Percentiles rank a stretch among this genome's conserved stretches.
phyloP scores from a whole-genome alignment of 106 monocot species.

The Dactylorhiza incarnata region DNA sequence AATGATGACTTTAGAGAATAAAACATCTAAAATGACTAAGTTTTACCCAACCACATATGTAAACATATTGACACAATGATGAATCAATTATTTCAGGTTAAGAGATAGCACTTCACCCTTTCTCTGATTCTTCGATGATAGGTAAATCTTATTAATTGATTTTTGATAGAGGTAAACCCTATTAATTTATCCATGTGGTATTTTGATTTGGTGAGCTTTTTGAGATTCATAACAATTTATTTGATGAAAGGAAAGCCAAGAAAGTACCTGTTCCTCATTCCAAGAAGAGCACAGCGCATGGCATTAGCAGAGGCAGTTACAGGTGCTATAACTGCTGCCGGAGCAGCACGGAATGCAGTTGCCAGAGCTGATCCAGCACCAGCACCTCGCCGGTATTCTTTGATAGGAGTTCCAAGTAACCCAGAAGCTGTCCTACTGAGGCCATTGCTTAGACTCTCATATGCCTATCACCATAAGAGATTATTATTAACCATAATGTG shows the following conservation, averaged over 20 bases:
- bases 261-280: slow-evolving; percentile 86
- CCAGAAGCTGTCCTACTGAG: slow-evolving; percentile 73
- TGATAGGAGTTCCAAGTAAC: slow-evolving; percentile 63
- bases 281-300: slow-evolving; percentile 74
- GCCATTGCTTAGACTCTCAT: slow-evolving; percentile 83
- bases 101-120: too few species aligned
- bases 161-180: too few species aligned
- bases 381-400: slow-evolving; percentile 79
- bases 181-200: too few species aligned
- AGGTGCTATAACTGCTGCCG: slow-evolving; percentile 77
- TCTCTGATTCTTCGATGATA: too few species aligned
- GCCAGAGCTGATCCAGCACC: slow-evolving; percentile 76
- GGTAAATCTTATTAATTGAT: too few species aligned
- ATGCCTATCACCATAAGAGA: slow-evolving; percentile 43
- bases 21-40: too few species aligned
- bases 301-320: slow-evolving; percentile 85
- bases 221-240: too few species aligned
- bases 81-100: too few species aligned
- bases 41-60: too few species aligned
- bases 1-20: too few species aligned
- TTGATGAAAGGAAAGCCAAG: neutral
- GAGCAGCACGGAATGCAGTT: slow-evolving; percentile 64
- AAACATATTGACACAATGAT: too few species aligned
- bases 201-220: too few species aligned
- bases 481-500: neutral